Conservation (phyloP, 441 rosid species). For the Aleurites moluccanus region DNA sequence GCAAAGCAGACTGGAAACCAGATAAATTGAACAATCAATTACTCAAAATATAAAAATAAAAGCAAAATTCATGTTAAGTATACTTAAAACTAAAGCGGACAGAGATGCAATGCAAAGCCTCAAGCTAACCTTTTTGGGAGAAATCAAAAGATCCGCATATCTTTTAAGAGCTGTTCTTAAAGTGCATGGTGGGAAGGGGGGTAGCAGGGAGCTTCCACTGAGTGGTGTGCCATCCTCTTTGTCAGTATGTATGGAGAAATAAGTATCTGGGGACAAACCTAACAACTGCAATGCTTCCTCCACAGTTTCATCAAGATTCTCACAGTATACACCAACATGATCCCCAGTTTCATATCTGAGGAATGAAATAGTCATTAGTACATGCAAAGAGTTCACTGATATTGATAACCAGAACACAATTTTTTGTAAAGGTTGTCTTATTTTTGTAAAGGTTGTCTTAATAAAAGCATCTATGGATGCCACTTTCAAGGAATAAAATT, state of each 20-base stretch:
- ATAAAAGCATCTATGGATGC: neutral
- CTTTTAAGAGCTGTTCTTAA: conserved; percentile 74
- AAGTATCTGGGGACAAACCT: conserved; percentile 81
- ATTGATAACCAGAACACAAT: neutral
- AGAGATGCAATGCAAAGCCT: neutral
- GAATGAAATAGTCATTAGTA: conserved; percentile 9
- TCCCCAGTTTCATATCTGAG: conserved; percentile 97
- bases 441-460: neutral
- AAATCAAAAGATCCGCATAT: conserved; percentile 81
- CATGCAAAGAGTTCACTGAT: neutral
- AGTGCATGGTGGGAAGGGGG: conserved; percentile 80
- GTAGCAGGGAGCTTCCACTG: conserved; percentile 71
- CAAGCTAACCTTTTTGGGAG: conserved; percentile 92
- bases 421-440: neutral
- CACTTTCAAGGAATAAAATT: neutral
- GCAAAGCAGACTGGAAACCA: conserved; percentile 69
- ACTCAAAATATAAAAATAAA: neutral
- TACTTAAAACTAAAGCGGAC: no score
- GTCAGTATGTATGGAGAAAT: conserved; percentile 81
- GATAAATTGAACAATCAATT: conserved; percentile 9
- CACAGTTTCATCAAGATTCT: conserved; percentile 73
- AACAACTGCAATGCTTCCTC: conserved; percentile 79
- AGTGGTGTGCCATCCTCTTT: conserved; percentile 90
- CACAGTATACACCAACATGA: conserved; percentile 92
- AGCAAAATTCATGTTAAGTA: neutral